Evolutionary conservation across 106 monocot species (phyloP).

Genomic region (Dioscorea zingiberensis): DNA sequence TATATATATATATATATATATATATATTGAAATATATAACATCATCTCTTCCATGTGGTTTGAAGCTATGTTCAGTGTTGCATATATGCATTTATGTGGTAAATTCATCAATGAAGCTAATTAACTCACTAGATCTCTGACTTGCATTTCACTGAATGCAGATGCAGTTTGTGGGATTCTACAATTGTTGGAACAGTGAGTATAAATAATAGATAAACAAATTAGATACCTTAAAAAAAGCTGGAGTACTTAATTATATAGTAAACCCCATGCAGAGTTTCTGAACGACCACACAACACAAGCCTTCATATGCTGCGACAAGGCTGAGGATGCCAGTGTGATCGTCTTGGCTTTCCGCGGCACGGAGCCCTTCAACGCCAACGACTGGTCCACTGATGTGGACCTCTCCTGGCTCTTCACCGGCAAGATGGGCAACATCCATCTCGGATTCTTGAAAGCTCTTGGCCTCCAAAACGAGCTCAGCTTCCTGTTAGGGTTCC

Average conservation of each 20-base stretch:
- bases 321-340: constrained; percentile 27
- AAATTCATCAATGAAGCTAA: no score
- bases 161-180: constrained; percentile 57
- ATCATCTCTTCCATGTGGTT: no score
- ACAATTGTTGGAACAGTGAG: constrained; percentile 53
- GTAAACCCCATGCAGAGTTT: constrained; percentile 19
- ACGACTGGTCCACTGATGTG: constrained; percentile 53
- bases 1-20: no score
- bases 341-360: constrained; percentile 53
- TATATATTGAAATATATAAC: no score
- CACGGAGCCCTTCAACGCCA: constrained; percentile 52
- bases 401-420: constrained; percentile 46
- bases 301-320: constrained; percentile 52
- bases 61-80: no score
- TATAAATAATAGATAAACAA: not conserved
- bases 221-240: not conserved
- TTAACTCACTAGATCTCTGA: not conserved
- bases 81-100: no score
- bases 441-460: constrained; percentile 53
- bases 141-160: constrained; percentile 5
- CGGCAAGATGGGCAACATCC: constrained; percentile 34
- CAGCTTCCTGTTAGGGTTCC: constrained; percentile 22
- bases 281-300: constrained; percentile 31
- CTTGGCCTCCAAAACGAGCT: constrained; percentile 47
- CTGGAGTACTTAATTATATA: no score